Conservation (phyloP, 192 early-diverging fungal species). For the Podila horticola region DNA sequence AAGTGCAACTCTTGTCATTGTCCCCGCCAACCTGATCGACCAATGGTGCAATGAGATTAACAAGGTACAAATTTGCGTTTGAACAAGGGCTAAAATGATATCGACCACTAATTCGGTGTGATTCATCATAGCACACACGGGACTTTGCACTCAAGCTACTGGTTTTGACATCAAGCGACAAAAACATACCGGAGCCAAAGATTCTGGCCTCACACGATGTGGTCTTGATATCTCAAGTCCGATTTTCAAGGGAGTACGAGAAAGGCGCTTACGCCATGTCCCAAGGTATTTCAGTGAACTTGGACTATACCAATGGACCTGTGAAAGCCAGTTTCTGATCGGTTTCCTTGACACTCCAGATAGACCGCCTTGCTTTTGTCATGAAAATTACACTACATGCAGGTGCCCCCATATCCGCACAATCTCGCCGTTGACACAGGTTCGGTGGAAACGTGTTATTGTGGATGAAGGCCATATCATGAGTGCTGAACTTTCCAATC, state of each 20-base stretch:
- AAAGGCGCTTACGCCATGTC: constrained; percentile 46
- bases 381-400: constrained; percentile 39
- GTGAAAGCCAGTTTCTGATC: too few species aligned
- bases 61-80: constrained; percentile 54
- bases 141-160: constrained; percentile 56
- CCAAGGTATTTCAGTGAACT: constrained; percentile 5
- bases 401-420: constrained; percentile 16
- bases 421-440: constrained; percentile 73
- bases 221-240: constrained; percentile 73
- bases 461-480: constrained; percentile 88
- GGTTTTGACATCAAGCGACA: constrained; percentile 52
- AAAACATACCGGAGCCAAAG: constrained; percentile 59
- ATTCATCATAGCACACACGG: constrained; percentile 59
- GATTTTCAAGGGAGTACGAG: constrained; percentile 71
- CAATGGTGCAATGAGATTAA: constrained; percentile 86
- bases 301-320: too few species aligned
- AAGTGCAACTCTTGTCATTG: constrained; percentile 73
- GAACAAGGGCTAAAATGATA: too few species aligned
- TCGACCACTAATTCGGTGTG: too few species aligned
- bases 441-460: constrained; percentile 84
- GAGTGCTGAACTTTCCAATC: constrained; percentile 58
- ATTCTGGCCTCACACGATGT: constrained; percentile 72
- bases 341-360: not conserved
- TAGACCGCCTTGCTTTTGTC: constrained; percentile 3
- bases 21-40: constrained; percentile 58